A percentile compares a stretch with the other conserved stretches of the same genome.
Conservation (phyloP, 225 moss, liverwort and hornwort genomes). For the Rhytidiadelphus loreus region DNA sequence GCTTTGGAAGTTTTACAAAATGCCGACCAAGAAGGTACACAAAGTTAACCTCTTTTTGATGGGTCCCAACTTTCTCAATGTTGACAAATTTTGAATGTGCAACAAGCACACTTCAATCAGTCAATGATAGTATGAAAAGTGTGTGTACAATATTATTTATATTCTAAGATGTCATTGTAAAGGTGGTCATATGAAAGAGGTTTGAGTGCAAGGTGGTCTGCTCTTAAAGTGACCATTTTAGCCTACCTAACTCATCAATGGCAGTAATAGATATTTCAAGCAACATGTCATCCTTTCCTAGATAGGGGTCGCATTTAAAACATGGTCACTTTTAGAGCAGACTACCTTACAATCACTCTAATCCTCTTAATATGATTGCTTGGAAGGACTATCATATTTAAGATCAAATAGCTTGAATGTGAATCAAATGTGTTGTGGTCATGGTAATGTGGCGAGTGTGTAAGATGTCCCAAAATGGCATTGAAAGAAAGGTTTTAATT, state of each 20-base stretch:
- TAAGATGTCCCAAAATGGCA: not conserved
- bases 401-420: not conserved
- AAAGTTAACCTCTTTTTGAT: too few species aligned
- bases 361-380: not conserved
- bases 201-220: too few species aligned
- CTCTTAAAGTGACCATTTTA: too few species aligned
- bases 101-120: too few species aligned
- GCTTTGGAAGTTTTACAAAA: slow-evolving; percentile 5
- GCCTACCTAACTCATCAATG: too few species aligned
- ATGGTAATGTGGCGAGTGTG: not conserved
- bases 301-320: too few species aligned
- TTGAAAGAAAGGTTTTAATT: not conserved
- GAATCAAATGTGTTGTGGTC: not conserved
- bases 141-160: not conserved
- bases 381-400: too few species aligned
- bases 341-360: too few species aligned
- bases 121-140: not conserved
- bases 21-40: slow-evolving; percentile 22
- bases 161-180: not conserved
- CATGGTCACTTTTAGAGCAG: too few species aligned
- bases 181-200: not conserved
- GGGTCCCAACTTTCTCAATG: not conserved
- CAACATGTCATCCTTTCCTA: too few species aligned
- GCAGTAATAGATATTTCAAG: too few species aligned
- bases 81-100: not conserved